Evolutionary conservation across 345 rosid genomes (phyloP).

Genomic region (Arabidopsis suecica): DNA sequence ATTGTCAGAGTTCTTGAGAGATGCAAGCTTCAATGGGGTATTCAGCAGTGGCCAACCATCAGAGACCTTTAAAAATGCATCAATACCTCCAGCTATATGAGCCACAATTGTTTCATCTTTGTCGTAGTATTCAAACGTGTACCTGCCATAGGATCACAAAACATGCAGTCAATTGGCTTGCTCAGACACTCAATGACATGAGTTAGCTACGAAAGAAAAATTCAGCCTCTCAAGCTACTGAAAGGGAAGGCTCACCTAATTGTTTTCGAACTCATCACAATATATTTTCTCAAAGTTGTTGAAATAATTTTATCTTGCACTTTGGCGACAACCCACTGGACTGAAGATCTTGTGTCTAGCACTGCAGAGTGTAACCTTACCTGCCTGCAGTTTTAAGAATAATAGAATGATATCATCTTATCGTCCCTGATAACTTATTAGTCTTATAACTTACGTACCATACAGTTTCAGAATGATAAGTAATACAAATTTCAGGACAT

Average conservation of each 20-base stretch:
- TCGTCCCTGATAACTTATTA: constrained; percentile 4
- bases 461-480: background rate
- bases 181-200: constrained; percentile 13
- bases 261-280: constrained; percentile 59
- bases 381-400: constrained; percentile 54
- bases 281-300: constrained; percentile 61
- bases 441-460: constrained; percentile 15
- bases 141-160: constrained; percentile 50
- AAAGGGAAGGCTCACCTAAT: constrained; percentile 56
- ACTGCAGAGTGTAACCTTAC: constrained; percentile 48
- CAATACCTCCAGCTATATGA: constrained; percentile 65
- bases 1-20: constrained; percentile 53
- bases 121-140: constrained; percentile 70
- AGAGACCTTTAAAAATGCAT: constrained; percentile 63
- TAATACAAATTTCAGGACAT: constrained; percentile 21
- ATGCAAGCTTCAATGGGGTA: constrained; percentile 39
- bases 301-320: constrained; percentile 71
- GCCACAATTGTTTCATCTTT: constrained; percentile 67
- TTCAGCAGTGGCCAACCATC: constrained; percentile 73
- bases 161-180: constrained; percentile 22
- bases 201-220: constrained; percentile 3
- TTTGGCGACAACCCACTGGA: constrained; percentile 71
- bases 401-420: background rate
- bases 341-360: constrained; percentile 56
- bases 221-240: constrained; percentile 26